phyloP scores from a whole-genome alignment of 257 asterid species.

The Orobanche coerulescens region DNA sequence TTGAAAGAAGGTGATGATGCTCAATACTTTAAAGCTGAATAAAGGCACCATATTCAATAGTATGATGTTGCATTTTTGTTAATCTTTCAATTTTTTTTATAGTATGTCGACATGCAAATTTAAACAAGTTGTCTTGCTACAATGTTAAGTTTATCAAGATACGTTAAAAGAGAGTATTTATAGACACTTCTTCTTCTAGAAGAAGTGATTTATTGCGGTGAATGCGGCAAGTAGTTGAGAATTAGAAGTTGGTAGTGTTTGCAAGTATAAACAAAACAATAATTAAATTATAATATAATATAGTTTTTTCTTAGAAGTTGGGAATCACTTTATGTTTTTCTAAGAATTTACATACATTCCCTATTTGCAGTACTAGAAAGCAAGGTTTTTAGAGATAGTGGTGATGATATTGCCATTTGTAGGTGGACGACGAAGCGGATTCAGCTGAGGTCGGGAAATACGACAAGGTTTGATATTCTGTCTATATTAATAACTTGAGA shows the following conservation, averaged over 20 bases:
- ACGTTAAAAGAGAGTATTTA: too few relatives aligned
- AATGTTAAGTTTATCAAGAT: too few relatives aligned
- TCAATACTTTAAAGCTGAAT: neutral
- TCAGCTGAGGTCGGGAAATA: slow-evolving; percentile 4
- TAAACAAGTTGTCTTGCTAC: neutral
- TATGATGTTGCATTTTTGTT: neutral
- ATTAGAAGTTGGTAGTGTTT: too few relatives aligned
- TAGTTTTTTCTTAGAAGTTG: neutral
- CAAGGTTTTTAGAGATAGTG: neutral
- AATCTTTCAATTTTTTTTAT: neutral
- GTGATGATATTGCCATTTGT: neutral
- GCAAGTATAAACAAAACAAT: neutral
- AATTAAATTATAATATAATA: neutral
- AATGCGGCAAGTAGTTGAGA: too few relatives aligned
- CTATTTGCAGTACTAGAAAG: neutral
- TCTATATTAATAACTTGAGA: neutral
- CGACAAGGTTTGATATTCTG: neutral
- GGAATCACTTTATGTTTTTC: neutral
- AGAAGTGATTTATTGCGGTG: too few relatives aligned
- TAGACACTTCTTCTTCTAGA: too few relatives aligned
- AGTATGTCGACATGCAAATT: neutral
- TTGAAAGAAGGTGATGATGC: neutral
- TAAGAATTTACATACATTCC: too few relatives aligned
- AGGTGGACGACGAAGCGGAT: slow-evolving; percentile 2
- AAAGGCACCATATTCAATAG: neutral